Evolutionary conservation across 352 stramenopile genomes (phyloP).

Genomic region (Phytophthora chlamydospora): DNA sequence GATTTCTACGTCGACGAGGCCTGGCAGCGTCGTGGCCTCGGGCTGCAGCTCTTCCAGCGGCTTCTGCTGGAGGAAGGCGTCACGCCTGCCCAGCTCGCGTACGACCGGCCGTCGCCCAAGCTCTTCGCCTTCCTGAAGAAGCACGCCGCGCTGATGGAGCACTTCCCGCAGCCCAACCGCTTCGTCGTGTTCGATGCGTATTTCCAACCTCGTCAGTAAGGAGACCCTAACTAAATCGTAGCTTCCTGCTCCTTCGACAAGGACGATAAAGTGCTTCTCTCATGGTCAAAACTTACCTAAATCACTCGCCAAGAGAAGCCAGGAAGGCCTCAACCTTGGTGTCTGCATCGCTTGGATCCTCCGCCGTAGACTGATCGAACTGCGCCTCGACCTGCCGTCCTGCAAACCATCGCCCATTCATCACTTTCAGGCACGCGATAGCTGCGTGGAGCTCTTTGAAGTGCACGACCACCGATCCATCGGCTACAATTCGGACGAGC

Average conservation of each 20-base stretch:
- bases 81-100: constrained; percentile 51
- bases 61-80: constrained; percentile 52
- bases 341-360: constrained; percentile 66
- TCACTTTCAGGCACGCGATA: constrained; percentile 76
- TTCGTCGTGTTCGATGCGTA: constrained; percentile 87
- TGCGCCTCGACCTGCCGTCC: constrained; percentile 65
- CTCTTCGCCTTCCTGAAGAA: constrained; percentile 81
- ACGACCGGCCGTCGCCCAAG: constrained; percentile 84
- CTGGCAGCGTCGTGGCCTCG: constrained; percentile 65
- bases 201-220: constrained; percentile 43
- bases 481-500: constrained; percentile 64
- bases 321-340: constrained; percentile 83
- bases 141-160: constrained; percentile 53
- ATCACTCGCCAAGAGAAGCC: constrained; percentile 58
- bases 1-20: constrained; percentile 78
- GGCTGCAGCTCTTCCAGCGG: constrained; percentile 62
- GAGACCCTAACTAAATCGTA: neutral
- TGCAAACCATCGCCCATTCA: constrained; percentile 83
- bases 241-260: neutral
- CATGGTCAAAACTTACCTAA: constrained; percentile 18
- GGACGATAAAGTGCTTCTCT: neutral
- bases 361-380: constrained; percentile 62
- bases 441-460: constrained; percentile 59
- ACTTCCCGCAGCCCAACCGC: constrained; percentile 79
- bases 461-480: constrained; percentile 67